These are phyloP conservation scores for Adansonia grandidieri DNA, from an alignment of 441 rosid species.

Conservation along the genomic window DNA sequence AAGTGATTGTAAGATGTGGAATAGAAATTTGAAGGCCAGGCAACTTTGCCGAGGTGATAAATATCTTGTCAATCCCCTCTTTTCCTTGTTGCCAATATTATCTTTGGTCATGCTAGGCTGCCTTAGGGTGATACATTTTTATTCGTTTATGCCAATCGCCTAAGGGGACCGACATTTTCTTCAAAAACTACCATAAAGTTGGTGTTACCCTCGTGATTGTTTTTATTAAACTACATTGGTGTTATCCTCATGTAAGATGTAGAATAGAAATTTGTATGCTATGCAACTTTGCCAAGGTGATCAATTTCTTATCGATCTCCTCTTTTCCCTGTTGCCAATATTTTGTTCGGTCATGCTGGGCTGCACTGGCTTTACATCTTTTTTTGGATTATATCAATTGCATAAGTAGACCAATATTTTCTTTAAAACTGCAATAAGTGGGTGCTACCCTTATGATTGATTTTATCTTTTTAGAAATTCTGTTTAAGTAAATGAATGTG, in stretches of 20 bases:
- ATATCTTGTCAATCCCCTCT: constrained; percentile 45
- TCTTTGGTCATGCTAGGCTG: constrained; percentile 33
- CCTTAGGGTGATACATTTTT: constrained; percentile 31
- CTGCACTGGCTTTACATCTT: constrained; percentile 29
- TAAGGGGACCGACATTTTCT: constrained; percentile 30
- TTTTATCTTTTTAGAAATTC: background rate
- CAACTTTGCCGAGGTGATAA: constrained; percentile 63
- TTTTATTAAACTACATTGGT: background rate
- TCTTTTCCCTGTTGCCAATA: constrained; percentile 73
- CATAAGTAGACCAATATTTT: constrained; percentile 31
- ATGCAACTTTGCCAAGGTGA: constrained; percentile 46
- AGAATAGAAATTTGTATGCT: constrained; percentile 27
- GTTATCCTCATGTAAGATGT: background rate
- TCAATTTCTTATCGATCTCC: constrained; percentile 44
- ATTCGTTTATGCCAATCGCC: constrained; percentile 23
- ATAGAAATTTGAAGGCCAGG: constrained; percentile 29
- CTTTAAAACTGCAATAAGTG: background rate
- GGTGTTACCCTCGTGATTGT: background rate
- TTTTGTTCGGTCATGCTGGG: constrained; percentile 30
- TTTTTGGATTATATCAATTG: constrained; percentile 20
- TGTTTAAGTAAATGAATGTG: background rate
- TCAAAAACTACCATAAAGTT: background rate
- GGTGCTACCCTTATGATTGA: background rate
- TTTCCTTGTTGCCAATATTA: constrained; percentile 71
- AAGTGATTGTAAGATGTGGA: background rate